Percentiles rank a stretch among this genome's conserved stretches.
Conservation (phyloP, 768 basidiomycete genomes). For the Crucibulum laeve region DNA sequence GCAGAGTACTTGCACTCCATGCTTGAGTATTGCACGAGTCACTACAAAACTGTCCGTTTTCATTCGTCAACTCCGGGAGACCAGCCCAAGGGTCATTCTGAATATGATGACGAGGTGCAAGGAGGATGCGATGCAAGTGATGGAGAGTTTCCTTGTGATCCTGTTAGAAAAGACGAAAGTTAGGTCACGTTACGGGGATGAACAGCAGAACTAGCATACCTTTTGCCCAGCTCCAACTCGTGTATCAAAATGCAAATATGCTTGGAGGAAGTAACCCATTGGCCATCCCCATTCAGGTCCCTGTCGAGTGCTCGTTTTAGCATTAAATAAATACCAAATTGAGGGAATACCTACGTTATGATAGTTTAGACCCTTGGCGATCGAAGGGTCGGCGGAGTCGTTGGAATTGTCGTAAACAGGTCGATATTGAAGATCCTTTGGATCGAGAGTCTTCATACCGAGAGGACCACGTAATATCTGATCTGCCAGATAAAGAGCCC, state of each 20-base stretch:
- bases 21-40: slow-evolving; percentile 96
- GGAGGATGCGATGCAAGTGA: slow-evolving; percentile 69
- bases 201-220: slow-evolving; percentile 35
- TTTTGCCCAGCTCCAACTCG: slow-evolving; percentile 60
- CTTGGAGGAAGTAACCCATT: slow-evolving; percentile 90
- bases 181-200: slow-evolving; percentile 5
- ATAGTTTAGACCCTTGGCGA: slow-evolving; percentile 95
- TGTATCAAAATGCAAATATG: slow-evolving; percentile 86
- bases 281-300: slow-evolving; percentile 97
- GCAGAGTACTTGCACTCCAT: slow-evolving; percentile 90
- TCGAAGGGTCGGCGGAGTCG: slow-evolving; percentile 74
- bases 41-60: slow-evolving; percentile 72
- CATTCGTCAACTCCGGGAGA: slow-evolving; percentile 89
- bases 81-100: slow-evolving; percentile 86
- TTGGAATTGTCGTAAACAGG: slow-evolving; percentile 92
- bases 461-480: slow-evolving; percentile 78
- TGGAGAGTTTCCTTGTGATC: slow-evolving; percentile 72
- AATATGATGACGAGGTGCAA: slow-evolving; percentile 70
- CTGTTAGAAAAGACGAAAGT: slow-evolving; percentile 27
- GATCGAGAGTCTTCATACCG: slow-evolving; percentile 96
- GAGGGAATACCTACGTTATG: slow-evolving; percentile 59
- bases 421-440: slow-evolving; percentile 83
- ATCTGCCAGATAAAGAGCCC: slow-evolving; percentile 78
- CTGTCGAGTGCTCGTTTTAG: slow-evolving; percentile 30
- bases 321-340: neutral